A percentile compares a stretch with the other conserved stretches of the same genome.
These are phyloP conservation scores for Tanacetum coccineum DNA, from an alignment of 129 eudicot species.

Conservation along the genomic window DNA sequence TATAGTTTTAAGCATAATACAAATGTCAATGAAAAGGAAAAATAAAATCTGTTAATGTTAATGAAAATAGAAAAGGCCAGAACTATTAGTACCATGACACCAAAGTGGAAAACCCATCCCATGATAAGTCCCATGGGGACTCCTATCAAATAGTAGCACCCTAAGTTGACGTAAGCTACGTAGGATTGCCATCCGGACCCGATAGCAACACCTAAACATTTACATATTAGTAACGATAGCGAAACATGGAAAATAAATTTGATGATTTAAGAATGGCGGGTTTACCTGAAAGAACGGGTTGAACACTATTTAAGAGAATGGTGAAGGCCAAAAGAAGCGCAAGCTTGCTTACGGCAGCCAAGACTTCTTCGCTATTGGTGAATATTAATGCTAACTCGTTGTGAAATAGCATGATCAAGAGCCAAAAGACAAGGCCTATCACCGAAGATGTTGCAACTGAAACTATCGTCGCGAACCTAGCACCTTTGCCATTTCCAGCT, in stretches of 20 bases:
- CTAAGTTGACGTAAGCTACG: constrained; percentile 79
- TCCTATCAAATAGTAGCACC: constrained; percentile 72
- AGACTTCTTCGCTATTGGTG: constrained; percentile 47
- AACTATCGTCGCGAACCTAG: constrained; percentile 65
- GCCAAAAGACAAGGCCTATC: constrained; percentile 65
- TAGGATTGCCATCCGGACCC: constrained; percentile 92
- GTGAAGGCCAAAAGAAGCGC: constrained; percentile 75
- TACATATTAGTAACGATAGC: not conserved
- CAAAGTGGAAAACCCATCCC: constrained; percentile 72
- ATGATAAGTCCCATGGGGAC: constrained; percentile 68
- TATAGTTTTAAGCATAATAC: not conserved
- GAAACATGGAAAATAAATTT: not conserved
- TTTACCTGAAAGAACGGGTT: constrained; percentile 83
- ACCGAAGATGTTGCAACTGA: constrained; percentile 48
- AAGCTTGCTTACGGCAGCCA: constrained; percentile 49
- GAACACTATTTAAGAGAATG: constrained; percentile 76
- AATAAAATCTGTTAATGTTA: not conserved
- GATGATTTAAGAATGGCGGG: not conserved
- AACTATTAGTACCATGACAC: constrained; percentile 63
- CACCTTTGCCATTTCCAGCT: constrained; percentile 84
- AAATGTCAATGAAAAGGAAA: not conserved
- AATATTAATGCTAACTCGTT: constrained; percentile 59
- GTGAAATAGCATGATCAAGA: constrained; percentile 57
- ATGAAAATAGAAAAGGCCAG: not conserved
- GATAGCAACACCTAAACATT: constrained; percentile 70